phyloP scores from a whole-genome alignment of 371 early-diverging fungal species.

The Syncephalastrum contaminatum region DNA sequence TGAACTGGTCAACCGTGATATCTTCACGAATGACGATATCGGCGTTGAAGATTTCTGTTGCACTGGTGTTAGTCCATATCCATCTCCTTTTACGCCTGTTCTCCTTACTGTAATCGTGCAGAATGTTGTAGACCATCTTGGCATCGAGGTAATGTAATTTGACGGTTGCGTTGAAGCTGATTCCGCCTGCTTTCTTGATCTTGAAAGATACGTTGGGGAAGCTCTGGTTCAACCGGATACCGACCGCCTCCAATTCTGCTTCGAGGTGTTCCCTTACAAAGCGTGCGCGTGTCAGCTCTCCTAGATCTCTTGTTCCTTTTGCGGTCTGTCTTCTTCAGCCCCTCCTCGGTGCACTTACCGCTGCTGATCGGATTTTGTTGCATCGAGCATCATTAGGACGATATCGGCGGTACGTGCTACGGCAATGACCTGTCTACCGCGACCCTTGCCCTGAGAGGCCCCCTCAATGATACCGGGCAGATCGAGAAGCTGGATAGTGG shows the following conservation, averaged over 20 bases:
- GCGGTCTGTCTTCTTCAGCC: not conserved
- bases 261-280: conserved; percentile 81
- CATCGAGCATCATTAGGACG: conserved; percentile 98
- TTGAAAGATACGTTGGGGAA: conserved; percentile 97
- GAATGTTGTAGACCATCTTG: conserved; percentile 89
- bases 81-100: not conserved
- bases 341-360: conserved; percentile 41
- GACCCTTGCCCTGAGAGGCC: conserved; percentile 96
- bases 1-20: conserved; percentile 97
- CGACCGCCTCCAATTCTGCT: conserved; percentile 97
- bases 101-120: conserved; percentile 90
- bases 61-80: not conserved
- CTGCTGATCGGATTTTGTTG: conserved; percentile 88
- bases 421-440: conserved; percentile 96
- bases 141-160: conserved; percentile 90
- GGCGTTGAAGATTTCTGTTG: conserved; percentile 90
- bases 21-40: conserved; percentile 98
- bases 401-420: conserved; percentile 98
- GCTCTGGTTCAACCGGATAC: conserved; percentile 93
- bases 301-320: not conserved
- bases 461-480: conserved; percentile 92
- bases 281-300: not conserved
- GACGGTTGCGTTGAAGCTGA: conserved; percentile 91
- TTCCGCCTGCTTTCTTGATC: conserved; percentile 98
- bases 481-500: conserved; percentile 95